Conservation (phyloP, 73 alveolate species). For the Diophrys appendiculata region DNA sequence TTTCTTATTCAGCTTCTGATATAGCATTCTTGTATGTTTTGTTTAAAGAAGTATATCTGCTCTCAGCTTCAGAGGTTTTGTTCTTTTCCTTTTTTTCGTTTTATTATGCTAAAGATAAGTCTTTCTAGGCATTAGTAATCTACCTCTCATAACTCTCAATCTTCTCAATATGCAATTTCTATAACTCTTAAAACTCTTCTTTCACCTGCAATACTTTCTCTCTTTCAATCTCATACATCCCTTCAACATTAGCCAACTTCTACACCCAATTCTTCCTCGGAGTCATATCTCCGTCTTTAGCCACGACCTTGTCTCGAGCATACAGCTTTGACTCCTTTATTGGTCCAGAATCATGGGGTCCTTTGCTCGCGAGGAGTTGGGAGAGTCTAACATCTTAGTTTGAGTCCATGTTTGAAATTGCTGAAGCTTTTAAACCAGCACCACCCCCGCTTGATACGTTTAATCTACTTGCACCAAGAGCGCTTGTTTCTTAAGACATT, state of each 20-base stretch:
- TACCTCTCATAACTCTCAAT: neutral
- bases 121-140: neutral
- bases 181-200: neutral
- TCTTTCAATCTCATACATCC: neutral
- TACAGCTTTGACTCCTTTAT: neutral
- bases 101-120: no score
- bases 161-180: neutral
- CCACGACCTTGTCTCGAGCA: neutral
- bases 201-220: neutral
- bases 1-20: neutral
- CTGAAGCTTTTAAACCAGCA: no score
- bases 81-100: no score
- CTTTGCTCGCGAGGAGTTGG: neutral
- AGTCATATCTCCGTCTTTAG: neutral
- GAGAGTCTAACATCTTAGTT: no score
- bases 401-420: no score
- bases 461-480: neutral
- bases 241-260: neutral
- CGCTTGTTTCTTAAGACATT: neutral
- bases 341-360: neutral
- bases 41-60: no score
- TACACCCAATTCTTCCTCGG: neutral
- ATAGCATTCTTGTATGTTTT: neutral
- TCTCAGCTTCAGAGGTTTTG: no score
- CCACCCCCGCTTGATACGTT: no score